Evolutionary conservation across 2,329 filamentous ascomycete species (phyloP).

Genomic region (Thermothelomyces thermophilus): DNA sequence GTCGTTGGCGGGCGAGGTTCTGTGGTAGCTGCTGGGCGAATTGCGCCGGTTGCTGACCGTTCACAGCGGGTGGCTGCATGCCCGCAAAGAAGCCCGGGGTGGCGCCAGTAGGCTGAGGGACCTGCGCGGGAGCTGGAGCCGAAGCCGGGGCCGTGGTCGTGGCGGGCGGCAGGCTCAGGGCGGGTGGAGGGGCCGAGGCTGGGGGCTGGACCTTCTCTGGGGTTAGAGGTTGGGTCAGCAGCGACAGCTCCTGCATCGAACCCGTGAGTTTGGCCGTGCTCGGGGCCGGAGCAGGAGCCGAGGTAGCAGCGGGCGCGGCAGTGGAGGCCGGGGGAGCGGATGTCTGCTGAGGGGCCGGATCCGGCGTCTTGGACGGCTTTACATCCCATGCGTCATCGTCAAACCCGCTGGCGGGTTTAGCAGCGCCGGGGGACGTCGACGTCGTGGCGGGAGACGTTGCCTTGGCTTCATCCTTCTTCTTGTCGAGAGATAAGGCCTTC

Average conservation of each 20-base stretch:
- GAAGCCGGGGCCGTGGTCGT: constrained; percentile 29
- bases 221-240: constrained; percentile 47
- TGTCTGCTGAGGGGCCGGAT: constrained; percentile 21
- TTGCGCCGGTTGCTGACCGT: constrained; percentile 28
- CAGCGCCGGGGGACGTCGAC: constrained; percentile 28
- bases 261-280: constrained; percentile 53
- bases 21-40: constrained; percentile 36
- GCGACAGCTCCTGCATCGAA: constrained; percentile 54
- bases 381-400: constrained; percentile 98
- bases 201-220: constrained; percentile 39
- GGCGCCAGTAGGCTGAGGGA: constrained; percentile 45
- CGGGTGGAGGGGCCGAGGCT: constrained; percentile 28
- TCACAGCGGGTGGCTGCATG: constrained; percentile 34
- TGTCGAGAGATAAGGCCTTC: constrained; percentile 64
- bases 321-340: constrained; percentile 24
- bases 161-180: constrained; percentile 31
- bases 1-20: constrained; percentile 57
- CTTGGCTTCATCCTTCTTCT: constrained; percentile 38
- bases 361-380: constrained; percentile 63
- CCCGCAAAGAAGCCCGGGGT: constrained; percentile 53
- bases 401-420: constrained; percentile 52
- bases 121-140: constrained; percentile 32
- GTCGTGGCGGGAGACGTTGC: constrained; percentile 30
- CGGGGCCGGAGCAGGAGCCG: constrained; percentile 23
- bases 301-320: constrained; percentile 34